Base-by-base conservation (phyloP, 106 monocot genomes). In the Chionographis japonica region DNA sequence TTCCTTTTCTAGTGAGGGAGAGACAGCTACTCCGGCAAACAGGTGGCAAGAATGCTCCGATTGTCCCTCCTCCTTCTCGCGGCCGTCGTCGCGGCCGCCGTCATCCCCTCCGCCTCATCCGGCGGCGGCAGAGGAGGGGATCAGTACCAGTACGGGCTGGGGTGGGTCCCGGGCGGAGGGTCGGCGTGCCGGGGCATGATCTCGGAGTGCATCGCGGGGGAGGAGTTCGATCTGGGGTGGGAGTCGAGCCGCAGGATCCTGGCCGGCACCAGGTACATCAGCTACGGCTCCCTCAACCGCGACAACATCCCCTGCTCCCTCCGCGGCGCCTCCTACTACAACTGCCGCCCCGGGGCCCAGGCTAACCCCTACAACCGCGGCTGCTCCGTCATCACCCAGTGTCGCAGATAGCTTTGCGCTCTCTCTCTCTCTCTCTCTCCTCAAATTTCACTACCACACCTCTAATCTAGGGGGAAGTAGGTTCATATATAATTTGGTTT, bases 271-370 rank as follows among this genome's bases (percentile, higher is more conserved):
- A 35, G 20, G 17, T 74, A 85, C 68, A 85, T 85, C 68, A 77
- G 77, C 69, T 80, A 80, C 70, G 41, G 39, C 12, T 62, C 84
- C 11, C 77, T 85, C 58, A 67, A 71, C 60, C 68, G 80, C 6
- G 77, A 73, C 65, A 70, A 42, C 56, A 60, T 62, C 4, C 75
- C 86, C 4, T 81, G 80, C 54, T 75, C 81, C 36, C 62, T 49
- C 35, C 68, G 76, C 52, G 84, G 84, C 4, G 73, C 76, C 12
- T 85, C 84, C 12, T 69, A 78, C 51, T 84, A 87, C 69, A 87
- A 91, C 80, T 70, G 78, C 73, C 80, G 74, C 14, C 72, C 86
- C n/a, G 84, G 78, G 4, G 75, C 74, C 4, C 71, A 81, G 18
- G 79, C 69, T 36, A 76, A 85, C 64, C 80, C 75, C 58, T 84